Evolutionary conservation across 2,329 filamentous ascomycete species (phyloP).

Genomic region (Colletotrichum neosansevieriae): DNA sequence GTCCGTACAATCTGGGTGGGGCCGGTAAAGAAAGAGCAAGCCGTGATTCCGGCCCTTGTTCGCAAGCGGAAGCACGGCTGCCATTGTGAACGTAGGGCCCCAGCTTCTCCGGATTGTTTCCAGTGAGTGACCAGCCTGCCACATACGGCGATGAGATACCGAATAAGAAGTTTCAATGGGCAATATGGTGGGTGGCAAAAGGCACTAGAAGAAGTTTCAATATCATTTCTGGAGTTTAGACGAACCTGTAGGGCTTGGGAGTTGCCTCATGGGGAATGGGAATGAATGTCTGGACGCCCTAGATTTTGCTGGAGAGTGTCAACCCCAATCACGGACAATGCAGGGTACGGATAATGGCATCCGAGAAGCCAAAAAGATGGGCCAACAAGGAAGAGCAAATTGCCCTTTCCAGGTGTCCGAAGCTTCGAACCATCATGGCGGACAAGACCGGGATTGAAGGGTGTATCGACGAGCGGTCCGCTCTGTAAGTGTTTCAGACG

Average conservation of each 20-base stretch:
- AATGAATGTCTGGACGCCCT: too few species aligned
- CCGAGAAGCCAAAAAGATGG: not conserved
- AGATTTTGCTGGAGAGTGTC: too few species aligned
- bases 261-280: not conserved
- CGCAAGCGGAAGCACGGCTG: slow-evolving; percentile 6
- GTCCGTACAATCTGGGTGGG: not conserved
- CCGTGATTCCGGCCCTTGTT: not conserved
- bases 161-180: slow-evolving; percentile 30
- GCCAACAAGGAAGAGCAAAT: not conserved
- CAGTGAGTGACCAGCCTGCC: not conserved
- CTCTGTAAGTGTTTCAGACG: slow-evolving; percentile 4
- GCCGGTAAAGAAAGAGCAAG: slow-evolving; percentile 1
- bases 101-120: slow-evolving; percentile 19
- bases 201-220: slow-evolving; percentile 32
- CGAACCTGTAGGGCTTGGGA: slow-evolving; percentile 10
- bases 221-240: slow-evolving; percentile 8
- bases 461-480: slow-evolving; percentile 12
- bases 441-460: slow-evolving; percentile 1
- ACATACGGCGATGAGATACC: not conserved
- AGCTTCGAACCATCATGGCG: slow-evolving; percentile 20
- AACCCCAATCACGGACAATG: slow-evolving; percentile 4
- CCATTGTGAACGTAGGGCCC: slow-evolving; percentile 4
- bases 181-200: too few species aligned
- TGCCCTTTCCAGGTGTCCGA: slow-evolving; percentile 9
- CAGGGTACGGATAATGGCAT: slow-evolving; percentile 1